A percentile compares a stretch with the other conserved stretches of the same genome.
These are phyloP conservation scores for Penicillium maclennaniae DNA, from an alignment of 495 filamentous ascomycete species.

Conservation along the genomic window DNA sequence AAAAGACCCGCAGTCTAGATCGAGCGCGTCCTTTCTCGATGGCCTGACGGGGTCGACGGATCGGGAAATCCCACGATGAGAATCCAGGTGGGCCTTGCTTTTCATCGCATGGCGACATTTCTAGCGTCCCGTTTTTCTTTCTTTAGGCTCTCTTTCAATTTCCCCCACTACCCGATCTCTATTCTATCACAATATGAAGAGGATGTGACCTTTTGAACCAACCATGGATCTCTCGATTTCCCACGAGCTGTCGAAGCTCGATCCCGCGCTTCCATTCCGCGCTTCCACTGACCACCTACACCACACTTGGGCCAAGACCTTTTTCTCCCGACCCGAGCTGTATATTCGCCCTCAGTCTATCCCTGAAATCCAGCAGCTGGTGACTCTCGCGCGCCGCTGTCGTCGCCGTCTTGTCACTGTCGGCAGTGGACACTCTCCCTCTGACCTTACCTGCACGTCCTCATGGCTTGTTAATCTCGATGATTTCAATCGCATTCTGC, in stretches of 20 bases:
- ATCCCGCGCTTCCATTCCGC: slow-evolving; percentile 69
- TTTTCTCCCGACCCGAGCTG: slow-evolving; percentile 80
- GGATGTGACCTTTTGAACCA: slow-evolving; percentile 11
- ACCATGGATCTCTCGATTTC: slow-evolving; percentile 47
- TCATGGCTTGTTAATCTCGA: slow-evolving; percentile 95
- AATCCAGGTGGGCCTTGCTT: slow-evolving; percentile 6
- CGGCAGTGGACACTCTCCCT: slow-evolving; percentile 88
- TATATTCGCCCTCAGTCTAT: slow-evolving; percentile 78
- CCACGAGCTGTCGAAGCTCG: slow-evolving; percentile 52
- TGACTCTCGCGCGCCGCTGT: slow-evolving; percentile 76
- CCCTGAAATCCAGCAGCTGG: slow-evolving; percentile 75
- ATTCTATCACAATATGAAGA: slow-evolving; percentile 15
- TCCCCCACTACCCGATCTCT: slow-evolving; percentile 1
- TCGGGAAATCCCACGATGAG: background rate
- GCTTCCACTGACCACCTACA: slow-evolving; percentile 67
- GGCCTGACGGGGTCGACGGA: background rate
- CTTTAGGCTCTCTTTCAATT: slow-evolving; percentile 1
- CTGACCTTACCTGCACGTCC: slow-evolving; percentile 87
- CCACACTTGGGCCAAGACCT: slow-evolving; percentile 96
- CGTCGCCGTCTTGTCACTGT: slow-evolving; percentile 75
- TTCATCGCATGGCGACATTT: slow-evolving; percentile 22
- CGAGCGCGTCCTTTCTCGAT: background rate
- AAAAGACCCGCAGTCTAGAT: background rate
- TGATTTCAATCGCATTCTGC: slow-evolving; percentile 66
- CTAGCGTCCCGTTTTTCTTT: slow-evolving; percentile 5